Evolutionary conservation across 139 green algal species (phyloP).

Genomic region (Axilococcus clingmanii): DNA sequence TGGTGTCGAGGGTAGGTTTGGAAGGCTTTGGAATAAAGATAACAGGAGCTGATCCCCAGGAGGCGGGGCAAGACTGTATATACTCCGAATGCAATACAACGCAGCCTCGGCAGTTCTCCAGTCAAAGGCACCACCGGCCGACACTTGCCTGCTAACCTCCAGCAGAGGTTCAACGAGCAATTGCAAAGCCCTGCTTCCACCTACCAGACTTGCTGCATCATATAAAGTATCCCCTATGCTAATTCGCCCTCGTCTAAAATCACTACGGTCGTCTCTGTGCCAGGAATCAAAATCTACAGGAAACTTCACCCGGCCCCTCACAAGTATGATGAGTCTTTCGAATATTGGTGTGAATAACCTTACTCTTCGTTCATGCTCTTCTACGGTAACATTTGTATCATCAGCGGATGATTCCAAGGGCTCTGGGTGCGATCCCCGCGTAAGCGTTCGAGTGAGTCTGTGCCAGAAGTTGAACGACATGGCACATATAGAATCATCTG

Average conservation of each 20-base stretch:
- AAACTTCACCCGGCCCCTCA: slow-evolving; percentile 45
- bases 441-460: slow-evolving; percentile 41
- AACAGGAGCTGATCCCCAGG: slow-evolving; percentile 37
- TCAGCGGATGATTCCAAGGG: slow-evolving; percentile 15
- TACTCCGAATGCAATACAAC: slow-evolving; percentile 61
- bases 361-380: slow-evolving; percentile 30
- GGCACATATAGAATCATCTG: slow-evolving; percentile 58
- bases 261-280: slow-evolving; percentile 50
- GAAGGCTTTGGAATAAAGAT: slow-evolving; percentile 46
- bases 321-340: slow-evolving; percentile 53
- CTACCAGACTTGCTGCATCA: slow-evolving; percentile 53
- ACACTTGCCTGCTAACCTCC: slow-evolving; percentile 9
- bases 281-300: slow-evolving; percentile 29
- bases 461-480: slow-evolving; percentile 93
- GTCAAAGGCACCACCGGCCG: slow-evolving; percentile 31
- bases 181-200: slow-evolving; percentile 27
- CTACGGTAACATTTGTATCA: slow-evolving; percentile 9
- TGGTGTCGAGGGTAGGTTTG: slow-evolving; percentile 33
- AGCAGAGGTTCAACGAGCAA: slow-evolving; percentile 55
- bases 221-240: slow-evolving; percentile 57
- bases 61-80: slow-evolving; percentile 27
- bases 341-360: slow-evolving; percentile 60
- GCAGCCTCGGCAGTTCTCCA: slow-evolving; percentile 63
- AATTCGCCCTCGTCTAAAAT: slow-evolving; percentile 50
- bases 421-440: slow-evolving; percentile 16